These are phyloP conservation scores for Vaccinium vitisidaea DNA, from an alignment of 148 eudicot species.

Conservation along the genomic window DNA sequence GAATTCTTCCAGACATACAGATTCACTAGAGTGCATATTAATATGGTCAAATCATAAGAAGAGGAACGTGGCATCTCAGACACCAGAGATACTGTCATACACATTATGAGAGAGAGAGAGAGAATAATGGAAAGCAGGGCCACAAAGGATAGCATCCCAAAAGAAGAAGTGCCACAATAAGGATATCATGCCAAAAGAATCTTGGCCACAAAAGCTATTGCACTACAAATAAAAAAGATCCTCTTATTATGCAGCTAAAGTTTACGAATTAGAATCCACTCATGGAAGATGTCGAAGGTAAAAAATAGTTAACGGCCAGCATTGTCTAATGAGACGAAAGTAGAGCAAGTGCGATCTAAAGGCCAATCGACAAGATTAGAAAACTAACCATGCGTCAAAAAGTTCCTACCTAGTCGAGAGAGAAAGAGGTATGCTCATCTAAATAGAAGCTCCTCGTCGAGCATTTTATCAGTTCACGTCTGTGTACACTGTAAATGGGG, in stretches of 20 bases:
- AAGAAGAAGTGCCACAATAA: not conserved
- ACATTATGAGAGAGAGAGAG: not conserved
- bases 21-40: not conserved
- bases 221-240: not conserved
- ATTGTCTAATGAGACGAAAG: not conserved
- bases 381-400: not conserved
- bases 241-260: not conserved
- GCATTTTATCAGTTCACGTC: not conserved
- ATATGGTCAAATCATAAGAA: not conserved
- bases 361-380: not conserved
- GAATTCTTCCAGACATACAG: not conserved
- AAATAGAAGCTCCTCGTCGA: not conserved
- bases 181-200: not conserved
- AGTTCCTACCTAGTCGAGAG: not conserved
- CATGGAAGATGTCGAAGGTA: not conserved
- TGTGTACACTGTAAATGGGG: not conserved
- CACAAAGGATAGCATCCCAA: not conserved
- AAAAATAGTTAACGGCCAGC: not conserved
- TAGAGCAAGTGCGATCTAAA: not conserved
- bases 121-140: not conserved
- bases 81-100: not conserved
- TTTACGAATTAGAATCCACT: not conserved
- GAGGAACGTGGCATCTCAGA: slow-evolving; percentile 8
- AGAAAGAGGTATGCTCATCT: not conserved
- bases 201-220: not conserved